A percentile compares a stretch with the other conserved stretches of the same genome.
Evolutionary conservation across 306 rosid species (phyloP).

Genomic region (Lathyrus sativus): DNA sequence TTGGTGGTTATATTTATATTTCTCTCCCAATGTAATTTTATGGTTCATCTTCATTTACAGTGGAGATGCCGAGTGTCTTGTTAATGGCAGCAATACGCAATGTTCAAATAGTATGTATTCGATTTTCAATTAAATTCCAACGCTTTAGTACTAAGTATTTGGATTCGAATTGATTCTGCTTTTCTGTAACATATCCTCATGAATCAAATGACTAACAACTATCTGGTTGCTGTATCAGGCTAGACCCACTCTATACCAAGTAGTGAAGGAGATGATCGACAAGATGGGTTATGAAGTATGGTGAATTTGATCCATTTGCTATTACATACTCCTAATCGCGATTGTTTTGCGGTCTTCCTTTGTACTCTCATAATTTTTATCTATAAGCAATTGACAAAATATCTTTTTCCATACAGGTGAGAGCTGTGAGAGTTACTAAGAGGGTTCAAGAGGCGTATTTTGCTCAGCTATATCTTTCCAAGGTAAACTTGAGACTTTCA

Average conservation of each 20-base stretch:
- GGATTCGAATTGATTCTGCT: background rate
- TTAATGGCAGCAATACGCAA: constrained; percentile 96
- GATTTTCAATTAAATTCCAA: constrained; percentile 23
- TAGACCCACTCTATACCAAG: constrained; percentile 96
- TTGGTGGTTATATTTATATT: constrained; percentile 23
- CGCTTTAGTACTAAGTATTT: background rate
- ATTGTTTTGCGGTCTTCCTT: constrained; percentile 24
- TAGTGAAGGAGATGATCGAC: constrained; percentile 91
- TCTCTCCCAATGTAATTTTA: constrained; percentile 29
- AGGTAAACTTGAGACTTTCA: constrained; percentile 51
- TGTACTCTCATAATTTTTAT: background rate
- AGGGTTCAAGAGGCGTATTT: constrained; percentile 97
- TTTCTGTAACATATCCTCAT: constrained; percentile 25
- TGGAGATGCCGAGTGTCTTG: constrained; percentile 96
- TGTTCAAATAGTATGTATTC: constrained; percentile 79
- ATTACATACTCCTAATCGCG: constrained; percentile 12
- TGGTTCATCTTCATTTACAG: constrained; percentile 57
- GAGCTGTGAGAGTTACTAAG: constrained; percentile 81
- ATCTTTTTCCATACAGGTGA: constrained; percentile 61
- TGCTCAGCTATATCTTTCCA: constrained; percentile 87
- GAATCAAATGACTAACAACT: constrained; percentile 33
- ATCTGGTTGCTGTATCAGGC: constrained; percentile 63
- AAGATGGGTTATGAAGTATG: constrained; percentile 97
- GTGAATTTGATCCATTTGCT: constrained; percentile 25
- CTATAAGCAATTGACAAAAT: constrained; percentile 28